Base-by-base conservation (phyloP, 306 rosid species). In the Trifolium repens region DNA sequence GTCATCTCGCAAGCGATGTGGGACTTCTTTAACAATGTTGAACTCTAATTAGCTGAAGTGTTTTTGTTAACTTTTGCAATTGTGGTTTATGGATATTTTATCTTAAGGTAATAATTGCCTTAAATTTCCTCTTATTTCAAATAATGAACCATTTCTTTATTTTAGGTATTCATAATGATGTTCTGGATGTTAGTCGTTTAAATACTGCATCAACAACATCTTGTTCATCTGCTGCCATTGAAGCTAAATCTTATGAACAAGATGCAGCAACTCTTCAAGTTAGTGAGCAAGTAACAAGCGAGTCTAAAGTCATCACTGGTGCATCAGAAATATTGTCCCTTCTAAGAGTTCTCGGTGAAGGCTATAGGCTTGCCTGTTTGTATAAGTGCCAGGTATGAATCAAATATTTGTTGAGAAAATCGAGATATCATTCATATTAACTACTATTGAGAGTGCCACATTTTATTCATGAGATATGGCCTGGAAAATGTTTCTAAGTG, bases 321-420 rank as follows among this genome's bases (percentile, higher is more conserved):
- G 74, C 85, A 59, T 86, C 88, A 30, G 98, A 94, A 84, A 78
- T 94, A 82, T 71, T 94, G 81, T 58, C 85, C 82, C 94, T 94
- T 86, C 74, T 94, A 85, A 88, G 91, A 87, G 80, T 81, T 64
- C 88, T 94, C 32, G 98, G 98, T 73, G 97, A 94, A 78, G 98
- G 96, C 76, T 91, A 86, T 85, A 88, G 98, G 78, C 96, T 90
- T 79, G 83, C 97, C 60, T 94, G 97, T 87, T 43, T 90, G 76
- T 88, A 88, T 83, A 82, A 78, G 69, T 91, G 96, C 78, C 90
- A 94, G 98, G 98, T 94, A 87, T 76, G 81, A 3, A 27, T 27
- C n/a, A 61, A 15, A 39, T 7, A 47, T 63, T 78, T 60, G 75
- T 75, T 80, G 71, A 70, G 47, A 67, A 59, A 64, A 49, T 67